phyloP scores from a whole-genome alignment of 306 rosid genomes.

The Quercus gilva region DNA sequence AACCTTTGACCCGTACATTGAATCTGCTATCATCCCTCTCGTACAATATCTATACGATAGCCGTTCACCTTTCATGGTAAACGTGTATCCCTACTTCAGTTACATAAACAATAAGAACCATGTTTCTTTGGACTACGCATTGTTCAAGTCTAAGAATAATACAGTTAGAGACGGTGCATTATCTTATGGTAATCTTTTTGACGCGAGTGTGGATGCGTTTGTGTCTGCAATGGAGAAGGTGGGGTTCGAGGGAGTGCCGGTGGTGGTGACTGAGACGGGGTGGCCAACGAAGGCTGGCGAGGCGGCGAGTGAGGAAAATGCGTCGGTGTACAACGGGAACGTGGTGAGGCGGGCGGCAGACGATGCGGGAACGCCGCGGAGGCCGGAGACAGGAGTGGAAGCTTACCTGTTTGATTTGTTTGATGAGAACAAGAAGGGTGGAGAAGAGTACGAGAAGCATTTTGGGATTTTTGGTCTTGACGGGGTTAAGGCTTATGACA shows the following conservation, averaged over 20 bases:
- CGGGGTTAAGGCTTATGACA: slow-evolving; percentile 18
- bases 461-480: slow-evolving; percentile 31
- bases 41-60: slow-evolving; percentile 14
- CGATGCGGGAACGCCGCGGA: slow-evolving; percentile 28
- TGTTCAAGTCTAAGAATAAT: not conserved
- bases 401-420: slow-evolving; percentile 38
- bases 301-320: slow-evolving; percentile 23
- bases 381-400: slow-evolving; percentile 21
- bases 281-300: slow-evolving; percentile 31
- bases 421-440: slow-evolving; percentile 31
- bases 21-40: slow-evolving; percentile 14
- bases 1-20: slow-evolving; percentile 14
- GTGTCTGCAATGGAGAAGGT: slow-evolving; percentile 35
- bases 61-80: slow-evolving; percentile 31
- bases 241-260: slow-evolving; percentile 15
- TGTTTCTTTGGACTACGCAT: slow-evolving; percentile 24
- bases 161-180: not conserved
- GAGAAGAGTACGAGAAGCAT: slow-evolving; percentile 32
- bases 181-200: slow-evolving; percentile 14
- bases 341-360: slow-evolving; percentile 22
- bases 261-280: slow-evolving; percentile 30
- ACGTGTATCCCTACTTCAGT: slow-evolving; percentile 34
- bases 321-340: slow-evolving; percentile 14
- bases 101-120: slow-evolving; percentile 1
- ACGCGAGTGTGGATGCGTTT: slow-evolving; percentile 29